Evolutionary conservation across 257 asterid species (phyloP), one percentile per base, ranked within the genome.

Genomic region (Solanum chilense): DNA sequence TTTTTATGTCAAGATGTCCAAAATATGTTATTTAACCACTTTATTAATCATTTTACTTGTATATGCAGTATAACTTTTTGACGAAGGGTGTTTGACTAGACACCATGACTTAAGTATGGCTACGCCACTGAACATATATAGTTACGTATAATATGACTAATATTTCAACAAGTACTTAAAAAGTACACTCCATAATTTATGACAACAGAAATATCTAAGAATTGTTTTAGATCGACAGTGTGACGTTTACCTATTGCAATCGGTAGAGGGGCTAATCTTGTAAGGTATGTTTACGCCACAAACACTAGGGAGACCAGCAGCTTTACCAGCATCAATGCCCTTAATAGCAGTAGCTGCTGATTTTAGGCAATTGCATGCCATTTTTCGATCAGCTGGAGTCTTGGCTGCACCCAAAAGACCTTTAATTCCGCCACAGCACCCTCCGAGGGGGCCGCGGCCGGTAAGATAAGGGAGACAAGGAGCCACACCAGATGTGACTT

Each of bases 321-420:
- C 76, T 69, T 29, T 69, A 35, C 41, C 76, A 2, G 76, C 41
- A 69, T 69, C 76, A 14, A 69, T 29, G 1, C 76, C 76, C 76
- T 69, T 69, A 3, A 69, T 69, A 3, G 6, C 39, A 14, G 16
- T 69, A 14, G 86, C 84, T 8, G 69, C 27, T 20, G 45, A 25
- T 70, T 89, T 87, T 11, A 89, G 39, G 84, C 87, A 87, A 13
- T 14, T 85, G 88, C 91, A 89, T 9, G 90, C 90, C 4, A 76
- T 31, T 66, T 83, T 84, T 14, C 87, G 87, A 27, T 89, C 90
- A 0, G 83, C 23, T 25, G 86, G 86, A 81, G 88, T 85, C 49
- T 0, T 70, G 9, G 90, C 88, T 0, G 82, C 87, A 33, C 35
- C 49, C 27, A 14, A 16, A 1, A 89, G 83, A 1, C 33, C 12